These are phyloP conservation scores for Aspergillus cristatus DNA, from an alignment of 495 filamentous ascomycete species.

Conservation along the genomic window DNA sequence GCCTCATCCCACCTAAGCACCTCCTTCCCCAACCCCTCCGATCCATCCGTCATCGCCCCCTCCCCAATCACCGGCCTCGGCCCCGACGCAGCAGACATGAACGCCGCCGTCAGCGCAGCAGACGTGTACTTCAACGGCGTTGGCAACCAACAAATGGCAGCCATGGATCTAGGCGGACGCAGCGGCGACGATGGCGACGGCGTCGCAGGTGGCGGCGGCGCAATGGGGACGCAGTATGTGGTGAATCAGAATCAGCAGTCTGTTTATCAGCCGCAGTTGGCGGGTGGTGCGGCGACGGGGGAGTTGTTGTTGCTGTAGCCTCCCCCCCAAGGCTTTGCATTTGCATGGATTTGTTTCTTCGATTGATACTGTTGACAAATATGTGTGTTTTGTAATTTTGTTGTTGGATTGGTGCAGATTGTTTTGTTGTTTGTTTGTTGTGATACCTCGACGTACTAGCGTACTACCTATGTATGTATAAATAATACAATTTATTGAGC, in stretches of 20 bases:
- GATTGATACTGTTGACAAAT: too few relatives aligned
- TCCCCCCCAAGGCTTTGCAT: too few relatives aligned
- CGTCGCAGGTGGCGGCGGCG: slow-evolving; percentile 27
- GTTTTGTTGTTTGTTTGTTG: too few relatives aligned
- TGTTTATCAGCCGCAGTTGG: slow-evolving; percentile 42
- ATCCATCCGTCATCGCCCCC: slow-evolving; percentile 2
- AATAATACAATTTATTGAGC: too few relatives aligned
- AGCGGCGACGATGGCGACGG: slow-evolving; percentile 31
- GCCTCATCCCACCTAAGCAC: slow-evolving; percentile 13
- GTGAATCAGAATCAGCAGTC: slow-evolving; percentile 47
- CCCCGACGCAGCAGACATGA: slow-evolving; percentile 34
- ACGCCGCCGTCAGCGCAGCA: slow-evolving; percentile 68
- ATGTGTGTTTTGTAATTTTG: too few relatives aligned
- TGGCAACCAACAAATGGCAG: slow-evolving; percentile 61
- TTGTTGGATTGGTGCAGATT: too few relatives aligned
- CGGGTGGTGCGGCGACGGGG: slow-evolving; percentile 38
- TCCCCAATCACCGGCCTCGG: slow-evolving; percentile 17
- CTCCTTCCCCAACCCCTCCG: background rate
- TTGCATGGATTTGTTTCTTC: too few relatives aligned
- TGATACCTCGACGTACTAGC: too few relatives aligned
- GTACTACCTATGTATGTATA: too few relatives aligned
- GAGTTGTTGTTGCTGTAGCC: slow-evolving; percentile 39
- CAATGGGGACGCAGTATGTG: slow-evolving; percentile 38
- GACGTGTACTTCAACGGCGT: slow-evolving; percentile 78
- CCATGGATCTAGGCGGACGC: slow-evolving; percentile 49